Conservation (phyloP, 2,329 filamentous ascomycete genomes). For the Penicillium fuscoglaucum region DNA sequence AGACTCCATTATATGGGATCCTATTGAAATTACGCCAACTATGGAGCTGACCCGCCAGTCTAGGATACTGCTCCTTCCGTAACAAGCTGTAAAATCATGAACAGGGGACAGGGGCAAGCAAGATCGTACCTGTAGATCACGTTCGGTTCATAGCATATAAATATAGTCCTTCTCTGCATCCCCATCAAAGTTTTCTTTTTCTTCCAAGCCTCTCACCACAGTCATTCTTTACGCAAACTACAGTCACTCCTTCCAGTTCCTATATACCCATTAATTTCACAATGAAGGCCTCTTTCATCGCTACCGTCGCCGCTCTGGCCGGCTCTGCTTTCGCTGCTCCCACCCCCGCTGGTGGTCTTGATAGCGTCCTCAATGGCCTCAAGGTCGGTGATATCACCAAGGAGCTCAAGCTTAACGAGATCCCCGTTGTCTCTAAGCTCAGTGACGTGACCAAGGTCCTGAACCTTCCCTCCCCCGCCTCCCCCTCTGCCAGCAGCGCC, state of each 20-base stretch:
- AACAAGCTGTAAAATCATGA: not conserved
- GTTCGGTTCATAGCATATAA: not conserved
- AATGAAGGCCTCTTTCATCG: conserved; percentile 30
- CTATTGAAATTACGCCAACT: not conserved
- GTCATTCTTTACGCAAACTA: conserved; percentile 24
- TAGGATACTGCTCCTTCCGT: not conserved
- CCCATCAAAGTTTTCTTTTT: not conserved
- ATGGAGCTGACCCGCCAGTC: conserved; percentile 6
- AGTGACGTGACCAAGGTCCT: conserved; percentile 22
- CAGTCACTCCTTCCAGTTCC: conserved; percentile 12
- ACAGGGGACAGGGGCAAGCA: not conserved
- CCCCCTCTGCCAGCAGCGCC: conserved; percentile 14
- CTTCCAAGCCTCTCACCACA: conserved; percentile 6
- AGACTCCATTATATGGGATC: not conserved
- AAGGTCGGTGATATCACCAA: conserved; percentile 23
- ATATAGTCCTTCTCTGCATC: not conserved
- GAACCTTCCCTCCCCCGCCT: conserved; percentile 9
- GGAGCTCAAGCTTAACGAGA: conserved; percentile 19
- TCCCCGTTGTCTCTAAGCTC: conserved; percentile 21
- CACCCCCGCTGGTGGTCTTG: conserved; percentile 9
- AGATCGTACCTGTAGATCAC: conserved; percentile 9
- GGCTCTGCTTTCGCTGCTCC: conserved; percentile 12
- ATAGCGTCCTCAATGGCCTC: conserved; percentile 16
- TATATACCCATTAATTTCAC: conserved; percentile 17
- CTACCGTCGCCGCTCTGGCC: conserved; percentile 25